A percentile compares a stretch with the other conserved stretches of the same genome.
Conservation (phyloP, 106 monocot species). For the Triglochin maritima region DNA sequence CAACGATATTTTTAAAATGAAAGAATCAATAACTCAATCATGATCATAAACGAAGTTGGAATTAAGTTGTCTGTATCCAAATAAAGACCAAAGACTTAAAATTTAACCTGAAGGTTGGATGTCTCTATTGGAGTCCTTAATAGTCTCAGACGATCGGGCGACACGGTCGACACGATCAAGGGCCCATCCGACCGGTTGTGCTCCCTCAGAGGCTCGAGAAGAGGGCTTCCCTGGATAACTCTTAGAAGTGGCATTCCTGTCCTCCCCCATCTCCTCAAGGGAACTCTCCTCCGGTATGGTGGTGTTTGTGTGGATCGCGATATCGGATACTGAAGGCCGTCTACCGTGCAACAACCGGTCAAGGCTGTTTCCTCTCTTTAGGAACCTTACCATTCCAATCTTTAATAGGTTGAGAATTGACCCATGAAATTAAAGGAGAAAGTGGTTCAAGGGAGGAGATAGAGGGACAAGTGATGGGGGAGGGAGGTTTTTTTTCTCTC, state of each 20-base stretch:
- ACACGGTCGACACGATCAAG: constrained; percentile 3
- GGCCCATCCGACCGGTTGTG: constrained; percentile 9
- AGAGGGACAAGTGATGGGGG: neutral
- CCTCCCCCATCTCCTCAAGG: neutral
- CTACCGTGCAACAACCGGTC: neutral
- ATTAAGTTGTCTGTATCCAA: neutral
- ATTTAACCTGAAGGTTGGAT: neutral
- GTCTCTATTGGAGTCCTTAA: neutral
- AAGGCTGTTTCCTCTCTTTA: constrained; percentile 16
- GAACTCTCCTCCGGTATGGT: neutral
- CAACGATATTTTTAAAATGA: neutral
- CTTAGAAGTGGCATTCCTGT: neutral
- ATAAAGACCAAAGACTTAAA: neutral
- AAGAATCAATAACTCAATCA: neutral
- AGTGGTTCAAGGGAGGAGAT: too few relatives aligned
- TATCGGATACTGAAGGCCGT: neutral
- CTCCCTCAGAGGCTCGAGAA: constrained; percentile 2
- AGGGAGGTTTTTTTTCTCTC: neutral
- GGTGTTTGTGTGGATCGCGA: neutral
- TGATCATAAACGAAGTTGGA: constrained; percentile 17
- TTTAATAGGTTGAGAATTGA: neutral
- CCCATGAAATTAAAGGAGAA: too few relatives aligned
- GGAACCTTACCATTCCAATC: constrained; percentile 15
- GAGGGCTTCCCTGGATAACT: neutral
- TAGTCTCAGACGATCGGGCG: constrained; percentile 4